These are phyloP conservation scores for Chaetoceros tenuissimus DNA, from an alignment of 108 stramenopile species.

Conservation along the genomic window DNA sequence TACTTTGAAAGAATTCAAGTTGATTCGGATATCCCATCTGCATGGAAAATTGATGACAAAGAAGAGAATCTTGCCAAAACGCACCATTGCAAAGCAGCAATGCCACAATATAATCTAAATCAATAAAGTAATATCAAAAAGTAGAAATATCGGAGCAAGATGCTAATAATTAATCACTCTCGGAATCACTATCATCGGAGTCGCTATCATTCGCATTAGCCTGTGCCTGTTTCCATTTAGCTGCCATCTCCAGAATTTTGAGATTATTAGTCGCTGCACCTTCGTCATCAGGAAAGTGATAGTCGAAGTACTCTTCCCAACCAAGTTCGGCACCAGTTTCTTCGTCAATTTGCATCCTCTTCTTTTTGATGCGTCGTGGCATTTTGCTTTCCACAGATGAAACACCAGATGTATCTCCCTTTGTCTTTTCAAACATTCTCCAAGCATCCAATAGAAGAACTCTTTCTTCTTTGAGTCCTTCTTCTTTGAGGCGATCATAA, in stretches of 20 bases:
- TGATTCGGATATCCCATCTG: background rate
- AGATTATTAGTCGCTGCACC: conserved; percentile 66
- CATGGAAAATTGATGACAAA: background rate
- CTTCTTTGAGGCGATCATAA: conserved; percentile 76
- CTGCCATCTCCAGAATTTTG: conserved; percentile 95
- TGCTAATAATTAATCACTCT: background rate
- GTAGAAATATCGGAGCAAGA: no score
- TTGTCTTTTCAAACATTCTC: conserved; percentile 84
- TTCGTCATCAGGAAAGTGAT: conserved; percentile 96
- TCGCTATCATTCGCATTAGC: conserved; percentile 36
- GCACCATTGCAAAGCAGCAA: background rate
- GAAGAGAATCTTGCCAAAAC: background rate
- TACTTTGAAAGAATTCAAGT: background rate
- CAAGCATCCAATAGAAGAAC: conserved; percentile 94
- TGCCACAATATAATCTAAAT: background rate
- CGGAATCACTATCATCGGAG: conserved; percentile 12
- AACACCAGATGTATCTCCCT: conserved; percentile 53
- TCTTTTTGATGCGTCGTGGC: conserved; percentile 89
- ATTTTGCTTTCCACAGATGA: conserved; percentile 73
- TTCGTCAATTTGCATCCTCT: conserved; percentile 84
- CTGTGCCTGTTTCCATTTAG: conserved; percentile 88
- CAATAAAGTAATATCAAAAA: no score
- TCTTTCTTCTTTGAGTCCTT: conserved; percentile 85
- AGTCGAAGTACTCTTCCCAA: conserved; percentile 98
- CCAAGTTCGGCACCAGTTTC: conserved; percentile 74